phyloP scores from a whole-genome alignment of 768 basidiomycete species.

The Russula foetens region DNA sequence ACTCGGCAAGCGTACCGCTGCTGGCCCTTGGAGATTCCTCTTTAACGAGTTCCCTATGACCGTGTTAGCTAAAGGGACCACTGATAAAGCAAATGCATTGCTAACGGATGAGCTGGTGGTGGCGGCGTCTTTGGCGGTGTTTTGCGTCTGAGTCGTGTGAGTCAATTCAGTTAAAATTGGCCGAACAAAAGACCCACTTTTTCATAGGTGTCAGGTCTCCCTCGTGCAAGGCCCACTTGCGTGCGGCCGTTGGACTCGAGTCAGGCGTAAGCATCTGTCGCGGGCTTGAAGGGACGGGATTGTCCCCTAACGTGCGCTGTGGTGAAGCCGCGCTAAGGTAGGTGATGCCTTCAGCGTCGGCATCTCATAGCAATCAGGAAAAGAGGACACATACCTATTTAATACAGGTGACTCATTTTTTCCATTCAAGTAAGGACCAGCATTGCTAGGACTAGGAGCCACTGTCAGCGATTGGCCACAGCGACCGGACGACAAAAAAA shows the following conservation, averaged over 20 bases:
- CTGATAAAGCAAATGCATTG: neutral
- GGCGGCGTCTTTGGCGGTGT: slow-evolving; percentile 4
- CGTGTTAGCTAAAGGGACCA: neutral
- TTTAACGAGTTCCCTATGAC: neutral
- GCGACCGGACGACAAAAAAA: neutral
- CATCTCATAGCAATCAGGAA: no score
- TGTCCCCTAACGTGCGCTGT: neutral
- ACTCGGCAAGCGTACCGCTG: slow-evolving; percentile 7
- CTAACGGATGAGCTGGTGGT: slow-evolving; percentile 2
- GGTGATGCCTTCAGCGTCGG: neutral
- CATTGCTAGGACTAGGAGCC: slow-evolving; percentile 9
- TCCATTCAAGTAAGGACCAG: slow-evolving; percentile 15
- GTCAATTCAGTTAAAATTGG: neutral
- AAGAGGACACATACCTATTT: neutral
- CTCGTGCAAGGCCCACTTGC: slow-evolving; percentile 11
- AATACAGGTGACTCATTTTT: slow-evolving; percentile 6
- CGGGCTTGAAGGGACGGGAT: neutral
- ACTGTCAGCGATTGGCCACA: neutral
- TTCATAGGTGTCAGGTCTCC: slow-evolving; percentile 11
- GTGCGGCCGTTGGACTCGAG: slow-evolving; percentile 15
- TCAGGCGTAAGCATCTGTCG: slow-evolving; percentile 18
- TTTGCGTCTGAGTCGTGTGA: slow-evolving; percentile 9
- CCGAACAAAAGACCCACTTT: slow-evolving; percentile 4
- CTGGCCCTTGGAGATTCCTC: slow-evolving; percentile 7
- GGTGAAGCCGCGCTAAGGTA: slow-evolving; percentile 3